Evolutionary conservation across 345 rosid species (phyloP), one percentile per base, ranked within the genome.

Genomic region (Salix suchowensis): DNA sequence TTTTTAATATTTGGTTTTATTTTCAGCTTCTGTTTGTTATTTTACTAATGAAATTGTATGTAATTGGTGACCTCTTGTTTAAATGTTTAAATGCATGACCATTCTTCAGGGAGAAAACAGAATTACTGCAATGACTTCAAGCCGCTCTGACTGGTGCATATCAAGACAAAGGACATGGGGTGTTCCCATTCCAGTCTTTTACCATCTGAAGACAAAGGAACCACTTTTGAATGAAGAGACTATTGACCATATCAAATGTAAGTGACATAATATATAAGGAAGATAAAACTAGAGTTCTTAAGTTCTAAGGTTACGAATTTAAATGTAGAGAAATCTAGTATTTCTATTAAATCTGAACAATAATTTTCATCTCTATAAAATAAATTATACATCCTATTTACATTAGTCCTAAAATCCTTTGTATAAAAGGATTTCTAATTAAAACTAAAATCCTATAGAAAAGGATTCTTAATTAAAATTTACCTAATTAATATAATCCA

Each of bases 131-230:
- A 95, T 95, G 98, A 90, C 90, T 72, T 93, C 98, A 66, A 85
- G 92, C 78, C 96, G 97, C 81, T 88, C 98, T 28, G 97, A 93
- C 83, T 93, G 97, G 98, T 95, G 97, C 82, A 95, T 93, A 80
- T 95, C 98, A 55, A 88, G 98, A 82, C 98, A 95, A 85, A 88
- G 98, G 83, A 85, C 93, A 60, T 93, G 98, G 98, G 97, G 98
- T 73, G 96, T 95, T 73, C 98, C 97, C 62, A 90, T 95, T 84
- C 97, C 97, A 30, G 98, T 89, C 46, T 93, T 95, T 78, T 95
- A 91, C 86, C 90, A 95, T 79, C 81, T 87, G 77, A 70, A 83
- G 71, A 82, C 98, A 78, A 91, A 79, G 87, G 97, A 91, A 82
- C 97, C 98, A 74, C 94, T 95, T 54, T 84, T 95, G 94, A 88